These are phyloP conservation scores for Ascoidea rubescens DNA, from an alignment of 805 yeast genomes.

Conservation along the genomic window DNA sequence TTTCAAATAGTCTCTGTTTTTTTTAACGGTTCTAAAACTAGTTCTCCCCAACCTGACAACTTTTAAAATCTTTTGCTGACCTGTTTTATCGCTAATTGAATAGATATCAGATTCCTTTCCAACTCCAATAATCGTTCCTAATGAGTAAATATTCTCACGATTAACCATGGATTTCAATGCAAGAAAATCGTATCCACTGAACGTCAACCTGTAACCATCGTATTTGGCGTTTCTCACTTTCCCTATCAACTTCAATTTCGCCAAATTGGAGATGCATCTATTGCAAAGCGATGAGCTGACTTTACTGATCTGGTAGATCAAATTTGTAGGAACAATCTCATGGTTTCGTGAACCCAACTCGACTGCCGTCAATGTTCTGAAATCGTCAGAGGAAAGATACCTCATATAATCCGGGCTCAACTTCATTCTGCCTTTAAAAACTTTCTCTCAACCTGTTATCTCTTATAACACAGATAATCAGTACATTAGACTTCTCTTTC, in stretches of 20 bases:
- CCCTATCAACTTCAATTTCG: conserved; percentile 69
- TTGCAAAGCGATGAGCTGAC: conserved; percentile 66
- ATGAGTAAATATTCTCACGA: conserved; percentile 56
- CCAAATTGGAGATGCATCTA: conserved; percentile 70
- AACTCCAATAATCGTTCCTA: conserved; percentile 85
- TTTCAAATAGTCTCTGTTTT: conserved; percentile 81
- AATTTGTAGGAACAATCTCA: conserved; percentile 81
- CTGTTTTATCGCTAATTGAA: conserved; percentile 57
- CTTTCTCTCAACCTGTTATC: neutral
- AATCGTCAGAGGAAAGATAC: conserved; percentile 82
- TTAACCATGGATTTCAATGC: conserved; percentile 78
- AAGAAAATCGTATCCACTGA: conserved; percentile 82
- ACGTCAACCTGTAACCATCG: conserved; percentile 86
- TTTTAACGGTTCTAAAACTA: conserved; percentile 84
- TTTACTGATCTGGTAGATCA: conserved; percentile 73
- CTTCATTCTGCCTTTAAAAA: conserved; percentile 44
- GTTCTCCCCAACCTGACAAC: conserved; percentile 90
- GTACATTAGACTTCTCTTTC: no score
- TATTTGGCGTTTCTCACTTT: conserved; percentile 81
- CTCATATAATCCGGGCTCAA: conserved; percentile 89
- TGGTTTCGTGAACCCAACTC: conserved; percentile 88
- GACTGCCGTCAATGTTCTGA: conserved; percentile 74
- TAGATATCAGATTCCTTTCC: conserved; percentile 97
- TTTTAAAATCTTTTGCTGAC: conserved; percentile 63
- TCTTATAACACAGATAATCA: neutral